A percentile compares a stretch with the other conserved stretches of the same genome.
These are phyloP conservation scores for Cladophialophora carrionii DNA, from an alignment of 2,329 filamentous ascomycete genomes.

Conservation along the genomic window DNA sequence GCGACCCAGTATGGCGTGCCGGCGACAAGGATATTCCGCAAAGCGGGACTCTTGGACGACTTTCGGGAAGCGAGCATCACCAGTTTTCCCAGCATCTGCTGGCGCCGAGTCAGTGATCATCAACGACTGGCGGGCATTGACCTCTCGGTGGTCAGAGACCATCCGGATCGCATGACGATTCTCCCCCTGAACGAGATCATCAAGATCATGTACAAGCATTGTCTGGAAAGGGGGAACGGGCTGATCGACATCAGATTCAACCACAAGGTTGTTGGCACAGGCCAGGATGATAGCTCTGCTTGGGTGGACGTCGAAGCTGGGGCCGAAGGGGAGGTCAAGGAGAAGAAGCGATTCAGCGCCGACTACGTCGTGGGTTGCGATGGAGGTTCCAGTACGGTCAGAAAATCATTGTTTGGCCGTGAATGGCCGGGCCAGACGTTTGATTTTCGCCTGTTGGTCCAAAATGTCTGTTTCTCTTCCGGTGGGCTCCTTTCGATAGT, in stretches of 20 bases:
- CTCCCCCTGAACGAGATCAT: slow-evolving; percentile 26
- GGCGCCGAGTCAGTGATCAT: slow-evolving; percentile 23
- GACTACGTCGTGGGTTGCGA: slow-evolving; percentile 64
- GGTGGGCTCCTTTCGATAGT: not conserved
- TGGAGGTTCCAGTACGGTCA: slow-evolving; percentile 42
- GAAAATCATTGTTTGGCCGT: slow-evolving; percentile 26
- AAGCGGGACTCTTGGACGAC: slow-evolving; percentile 61
- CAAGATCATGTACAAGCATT: slow-evolving; percentile 27
- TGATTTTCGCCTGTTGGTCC: slow-evolving; percentile 27
- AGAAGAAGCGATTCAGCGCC: slow-evolving; percentile 42
- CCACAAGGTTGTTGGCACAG: slow-evolving; percentile 20
- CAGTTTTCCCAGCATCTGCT: slow-evolving; percentile 29
- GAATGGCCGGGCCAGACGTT: slow-evolving; percentile 26
- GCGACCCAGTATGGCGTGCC: slow-evolving; percentile 65
- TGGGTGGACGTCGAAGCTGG: slow-evolving; percentile 26
- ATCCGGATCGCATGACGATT: slow-evolving; percentile 29
- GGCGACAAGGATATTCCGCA: slow-evolving; percentile 60
- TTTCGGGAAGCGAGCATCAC: slow-evolving; percentile 44
- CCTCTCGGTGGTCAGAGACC: slow-evolving; percentile 24
- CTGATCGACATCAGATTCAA: slow-evolving; percentile 47
- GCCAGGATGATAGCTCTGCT: slow-evolving; percentile 20
- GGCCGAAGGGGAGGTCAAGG: slow-evolving; percentile 20
- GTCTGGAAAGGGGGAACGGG: slow-evolving; percentile 22
- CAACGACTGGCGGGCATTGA: slow-evolving; percentile 22
- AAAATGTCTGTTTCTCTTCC: slow-evolving; percentile 18